A percentile compares a stretch with the other conserved stretches of the same genome.
These are phyloP conservation scores for Lenwebbia sp. DNA, from an alignment of 345 rosid genomes.

Conservation along the genomic window DNA sequence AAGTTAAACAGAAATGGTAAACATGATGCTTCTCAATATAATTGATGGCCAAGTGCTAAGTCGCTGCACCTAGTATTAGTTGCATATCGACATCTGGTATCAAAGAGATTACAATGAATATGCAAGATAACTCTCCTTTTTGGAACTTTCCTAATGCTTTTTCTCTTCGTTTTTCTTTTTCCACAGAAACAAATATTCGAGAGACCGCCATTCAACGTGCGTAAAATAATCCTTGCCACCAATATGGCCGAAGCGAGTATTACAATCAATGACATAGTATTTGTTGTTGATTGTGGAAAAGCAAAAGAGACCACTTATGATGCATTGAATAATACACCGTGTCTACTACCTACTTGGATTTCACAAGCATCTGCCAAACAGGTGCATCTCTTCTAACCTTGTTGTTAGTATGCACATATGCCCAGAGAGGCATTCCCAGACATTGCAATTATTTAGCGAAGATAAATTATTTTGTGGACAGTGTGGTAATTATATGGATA, in stretches of 20 bases:
- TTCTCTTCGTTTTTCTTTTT: neutral
- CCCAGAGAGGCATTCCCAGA: neutral
- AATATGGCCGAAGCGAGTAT: constrained; percentile 99
- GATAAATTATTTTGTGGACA: neutral
- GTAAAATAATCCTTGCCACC: constrained; percentile 89
- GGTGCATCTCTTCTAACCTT: constrained; percentile 28
- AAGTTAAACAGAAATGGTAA: neutral
- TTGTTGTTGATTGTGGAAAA: constrained; percentile 96
- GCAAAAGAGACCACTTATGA: constrained; percentile 99
- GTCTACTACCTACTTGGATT: constrained; percentile 95
- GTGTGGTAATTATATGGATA: neutral
- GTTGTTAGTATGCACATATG: neutral
- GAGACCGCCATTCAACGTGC: constrained; percentile 64
- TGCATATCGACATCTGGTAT: neutral
- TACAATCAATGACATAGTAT: constrained; percentile 89
- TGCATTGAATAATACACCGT: constrained; percentile 98
- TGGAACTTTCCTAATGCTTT: neutral
- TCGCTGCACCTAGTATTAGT: neutral
- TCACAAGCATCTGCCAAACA: constrained; percentile 94
- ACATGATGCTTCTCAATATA: neutral
- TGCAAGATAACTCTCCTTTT: neutral
- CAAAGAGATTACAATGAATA: neutral
- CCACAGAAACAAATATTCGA: constrained; percentile 85
- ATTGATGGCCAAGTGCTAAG: neutral
- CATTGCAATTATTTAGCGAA: neutral